Percentiles rank a stretch among this genome's conserved stretches.
Conservation (phyloP, 371 early-diverging fungal genomes). For the Chytridium lagenaria region DNA sequence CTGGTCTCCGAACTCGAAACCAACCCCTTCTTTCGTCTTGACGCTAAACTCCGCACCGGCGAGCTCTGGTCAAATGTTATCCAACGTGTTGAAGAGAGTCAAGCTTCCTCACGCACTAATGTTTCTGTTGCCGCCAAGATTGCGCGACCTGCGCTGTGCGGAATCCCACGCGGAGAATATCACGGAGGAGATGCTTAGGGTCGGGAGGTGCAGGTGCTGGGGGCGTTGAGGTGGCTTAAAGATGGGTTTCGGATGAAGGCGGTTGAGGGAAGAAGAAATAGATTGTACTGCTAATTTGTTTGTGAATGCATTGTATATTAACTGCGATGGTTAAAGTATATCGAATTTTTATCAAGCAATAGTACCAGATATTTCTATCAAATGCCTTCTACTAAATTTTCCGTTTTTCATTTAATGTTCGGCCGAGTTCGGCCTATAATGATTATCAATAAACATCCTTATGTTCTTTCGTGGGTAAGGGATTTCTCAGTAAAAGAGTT, state of each 20-base stretch:
- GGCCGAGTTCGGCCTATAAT: no score
- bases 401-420: no score
- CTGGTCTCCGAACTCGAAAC: constrained; percentile 16
- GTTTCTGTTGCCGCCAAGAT: not conserved
- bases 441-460: no score
- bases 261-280: constrained; percentile 9
- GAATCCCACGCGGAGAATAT: not conserved
- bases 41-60: not conserved
- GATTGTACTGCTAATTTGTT: not conserved
- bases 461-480: no score
- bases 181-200: not conserved
- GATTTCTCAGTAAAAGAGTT: no score
- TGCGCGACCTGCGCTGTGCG: not conserved
- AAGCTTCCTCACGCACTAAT: not conserved
- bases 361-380: no score
- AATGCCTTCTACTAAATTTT: no score
- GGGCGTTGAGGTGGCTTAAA: constrained; percentile 22
- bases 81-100: not conserved
- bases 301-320: not conserved
- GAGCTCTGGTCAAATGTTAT: constrained; percentile 24
- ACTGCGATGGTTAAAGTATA: not conserved
- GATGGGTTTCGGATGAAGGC: not conserved
- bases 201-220: constrained; percentile 24
- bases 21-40: constrained; percentile 24
- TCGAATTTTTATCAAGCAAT: not conserved